Evolutionary conservation across 768 basidiomycete genomes (phyloP), one percentile per base, ranked within the genome.

Genomic region (Lactarius vividus): DNA sequence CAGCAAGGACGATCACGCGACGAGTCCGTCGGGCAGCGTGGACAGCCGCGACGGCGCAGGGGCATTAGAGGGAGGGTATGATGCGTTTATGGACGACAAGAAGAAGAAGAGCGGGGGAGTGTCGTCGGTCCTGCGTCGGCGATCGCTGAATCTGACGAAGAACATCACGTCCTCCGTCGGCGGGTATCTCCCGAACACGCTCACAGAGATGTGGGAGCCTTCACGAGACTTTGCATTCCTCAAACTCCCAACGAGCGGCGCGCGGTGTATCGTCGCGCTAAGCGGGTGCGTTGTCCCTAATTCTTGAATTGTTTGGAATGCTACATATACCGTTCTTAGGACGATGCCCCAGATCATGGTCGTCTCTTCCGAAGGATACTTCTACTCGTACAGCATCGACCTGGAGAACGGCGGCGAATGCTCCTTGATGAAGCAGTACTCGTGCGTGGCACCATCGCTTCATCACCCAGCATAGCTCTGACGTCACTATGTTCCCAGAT

Each of bases 301-400:
- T n/a, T 28, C 20, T 4, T 31, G 42, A n/a, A 31, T 39, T 42
- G 9, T 52, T 49, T 26, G 59, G 39, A n/a, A 56, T 15, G 37
- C 63, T 55, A 9, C 23, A 6, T 5, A 7, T 5, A 23, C 2
- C 33, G 26, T 26, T 29, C 46, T 18, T 73, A 95, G 93, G 20
- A 94, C 94, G 8, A 91, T 92, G 78, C 96, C 96, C 0, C 96
- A 99, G 66, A 89, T 98, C 13, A 96, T 97, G 93, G 95, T 99
- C 28, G 86, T 98, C 63, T 95, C 94, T 0, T 91, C 92, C 0
- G 95, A 98, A 64, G 96, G 96, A 1, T 91, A 94, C 71, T 96
- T 97, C 75, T 98, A 99, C 74, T 87, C 90, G 18, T 98, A 98
- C 76, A 92, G 84, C 71, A 96, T 99, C 73, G 96, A 99, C 77